These are phyloP conservation scores for Sarocladium brachiariae DNA, from an alignment of 2,329 filamentous ascomycete genomes.

Conservation along the genomic window DNA sequence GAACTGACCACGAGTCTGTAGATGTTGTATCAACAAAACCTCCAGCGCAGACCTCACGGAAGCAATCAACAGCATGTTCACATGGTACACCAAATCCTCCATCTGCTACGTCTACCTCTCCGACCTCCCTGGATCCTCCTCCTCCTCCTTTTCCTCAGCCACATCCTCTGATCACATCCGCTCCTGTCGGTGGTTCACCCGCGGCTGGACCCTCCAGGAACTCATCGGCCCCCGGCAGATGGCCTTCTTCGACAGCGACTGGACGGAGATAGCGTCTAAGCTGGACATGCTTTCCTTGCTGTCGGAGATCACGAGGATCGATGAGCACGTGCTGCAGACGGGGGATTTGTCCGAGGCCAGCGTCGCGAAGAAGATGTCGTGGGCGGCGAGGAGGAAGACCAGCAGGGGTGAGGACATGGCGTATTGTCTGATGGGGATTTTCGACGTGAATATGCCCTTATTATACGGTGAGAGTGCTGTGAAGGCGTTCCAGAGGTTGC, in stretches of 20 bases:
- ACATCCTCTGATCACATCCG: not conserved
- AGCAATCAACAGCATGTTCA: constrained; percentile 21
- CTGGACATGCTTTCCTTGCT: constrained; percentile 8
- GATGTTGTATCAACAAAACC: constrained; percentile 20
- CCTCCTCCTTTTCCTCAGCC: not conserved
- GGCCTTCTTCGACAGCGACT: constrained; percentile 18
- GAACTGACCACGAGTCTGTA: too few relatives aligned
- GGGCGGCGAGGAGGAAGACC: constrained; percentile 15
- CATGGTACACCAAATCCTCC: constrained; percentile 16
- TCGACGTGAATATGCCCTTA: constrained; percentile 18
- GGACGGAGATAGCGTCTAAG: constrained; percentile 11
- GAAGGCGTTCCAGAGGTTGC: constrained; percentile 16
- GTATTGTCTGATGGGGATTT: constrained; percentile 18
- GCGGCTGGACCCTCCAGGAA: constrained; percentile 22
- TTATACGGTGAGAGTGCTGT: constrained; percentile 17
- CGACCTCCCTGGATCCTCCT: constrained; percentile 13
- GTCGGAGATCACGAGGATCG: constrained; percentile 11
- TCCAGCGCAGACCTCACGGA: constrained; percentile 19
- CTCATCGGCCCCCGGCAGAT: constrained; percentile 18
- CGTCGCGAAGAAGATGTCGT: constrained; percentile 16
- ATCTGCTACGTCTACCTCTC: constrained; percentile 19
- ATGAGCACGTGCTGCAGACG: not conserved
- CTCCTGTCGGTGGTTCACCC: constrained; percentile 17
- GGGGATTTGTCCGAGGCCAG: constrained; percentile 9
- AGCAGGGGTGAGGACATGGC: constrained; percentile 17